A percentile compares a stretch with the other conserved stretches of the same genome.
Conservation (phyloP, 345 rosid genomes). For the Moricandia arvensis region DNA sequence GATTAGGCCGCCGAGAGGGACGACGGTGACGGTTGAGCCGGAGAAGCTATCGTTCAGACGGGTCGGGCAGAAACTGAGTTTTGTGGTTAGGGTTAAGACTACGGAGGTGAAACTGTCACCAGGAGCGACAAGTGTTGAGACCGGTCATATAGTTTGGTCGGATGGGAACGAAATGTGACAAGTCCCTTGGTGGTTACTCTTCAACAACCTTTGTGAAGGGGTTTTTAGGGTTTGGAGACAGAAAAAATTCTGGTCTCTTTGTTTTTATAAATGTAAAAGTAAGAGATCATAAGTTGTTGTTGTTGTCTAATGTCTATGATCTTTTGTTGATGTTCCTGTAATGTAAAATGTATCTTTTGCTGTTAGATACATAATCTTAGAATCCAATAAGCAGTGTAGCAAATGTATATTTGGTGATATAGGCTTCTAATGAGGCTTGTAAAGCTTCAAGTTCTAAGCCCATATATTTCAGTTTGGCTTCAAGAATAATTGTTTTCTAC, state of each 20-base stretch:
- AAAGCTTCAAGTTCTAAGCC: neutral
- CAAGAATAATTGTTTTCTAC: neutral
- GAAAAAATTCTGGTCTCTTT: slow-evolving; percentile 27
- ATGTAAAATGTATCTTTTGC: slow-evolving; percentile 25
- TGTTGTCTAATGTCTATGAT: slow-evolving; percentile 12
- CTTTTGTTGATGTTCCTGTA: slow-evolving; percentile 22
- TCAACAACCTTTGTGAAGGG: slow-evolving; percentile 79
- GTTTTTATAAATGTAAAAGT: neutral
- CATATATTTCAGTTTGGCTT: neutral
- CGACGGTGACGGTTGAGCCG: slow-evolving; percentile 59
- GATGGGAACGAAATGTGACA: slow-evolving; percentile 74
- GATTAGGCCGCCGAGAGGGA: slow-evolving; percentile 63
- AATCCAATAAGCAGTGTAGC: neutral
- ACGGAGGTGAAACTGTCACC: slow-evolving; percentile 51
- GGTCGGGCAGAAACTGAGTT: slow-evolving; percentile 71
- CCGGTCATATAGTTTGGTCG: slow-evolving; percentile 78
- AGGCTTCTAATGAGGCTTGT: slow-evolving; percentile 15
- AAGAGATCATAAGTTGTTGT: slow-evolving; percentile 26
- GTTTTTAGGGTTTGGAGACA: slow-evolving; percentile 21
- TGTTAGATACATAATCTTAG: slow-evolving; percentile 11
- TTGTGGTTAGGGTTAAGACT: slow-evolving; percentile 56
- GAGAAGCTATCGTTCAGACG: slow-evolving; percentile 57
- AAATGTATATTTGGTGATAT: neutral
- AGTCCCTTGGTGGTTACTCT: slow-evolving; percentile 84
- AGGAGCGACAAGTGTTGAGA: slow-evolving; percentile 53